phyloP scores from a whole-genome alignment of 2,329 filamentous ascomycete species.

The Huntiella moniliformis region DNA sequence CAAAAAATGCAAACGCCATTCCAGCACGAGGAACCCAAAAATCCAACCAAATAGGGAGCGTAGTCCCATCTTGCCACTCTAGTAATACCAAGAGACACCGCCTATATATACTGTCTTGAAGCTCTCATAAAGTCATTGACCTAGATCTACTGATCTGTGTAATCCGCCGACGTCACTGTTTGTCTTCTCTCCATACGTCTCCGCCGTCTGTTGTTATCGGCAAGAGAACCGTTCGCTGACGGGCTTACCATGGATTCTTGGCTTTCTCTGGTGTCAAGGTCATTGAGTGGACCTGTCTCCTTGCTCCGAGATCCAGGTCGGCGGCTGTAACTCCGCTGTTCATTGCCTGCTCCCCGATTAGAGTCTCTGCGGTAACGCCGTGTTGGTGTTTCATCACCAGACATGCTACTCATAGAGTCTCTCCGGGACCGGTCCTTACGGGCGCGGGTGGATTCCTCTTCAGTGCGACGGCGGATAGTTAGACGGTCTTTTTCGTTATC shows the following conservation, averaged over 20 bases:
- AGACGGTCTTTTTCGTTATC: constrained; percentile 35
- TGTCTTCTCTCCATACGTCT: constrained; percentile 35
- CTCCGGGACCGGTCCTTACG: constrained; percentile 22
- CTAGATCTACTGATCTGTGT: neutral
- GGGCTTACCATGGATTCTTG: constrained; percentile 31
- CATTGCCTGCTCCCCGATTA: constrained; percentile 4
- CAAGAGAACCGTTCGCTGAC: constrained; percentile 23
- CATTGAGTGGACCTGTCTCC: constrained; percentile 44
- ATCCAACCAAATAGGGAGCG: neutral
- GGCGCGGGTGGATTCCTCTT: constrained; percentile 31
- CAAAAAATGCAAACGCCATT: constrained; percentile 1
- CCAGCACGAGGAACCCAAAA: neutral
- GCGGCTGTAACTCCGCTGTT: constrained; percentile 5
- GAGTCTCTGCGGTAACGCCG: constrained; percentile 32
- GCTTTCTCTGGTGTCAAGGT: constrained; percentile 29
- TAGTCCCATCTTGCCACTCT: neutral
- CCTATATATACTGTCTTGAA: neutral
- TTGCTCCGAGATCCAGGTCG: constrained; percentile 28
- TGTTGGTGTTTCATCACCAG: constrained; percentile 33
- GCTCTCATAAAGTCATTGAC: no score
- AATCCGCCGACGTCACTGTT: constrained; percentile 16
- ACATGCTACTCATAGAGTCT: constrained; percentile 37
- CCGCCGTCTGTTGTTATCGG: constrained; percentile 31
- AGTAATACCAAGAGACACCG: neutral
- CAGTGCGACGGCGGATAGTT: constrained; percentile 41